These are phyloP conservation scores for Barnettozyma vustinii DNA, from an alignment of 805 yeast species.

Conservation along the genomic window DNA sequence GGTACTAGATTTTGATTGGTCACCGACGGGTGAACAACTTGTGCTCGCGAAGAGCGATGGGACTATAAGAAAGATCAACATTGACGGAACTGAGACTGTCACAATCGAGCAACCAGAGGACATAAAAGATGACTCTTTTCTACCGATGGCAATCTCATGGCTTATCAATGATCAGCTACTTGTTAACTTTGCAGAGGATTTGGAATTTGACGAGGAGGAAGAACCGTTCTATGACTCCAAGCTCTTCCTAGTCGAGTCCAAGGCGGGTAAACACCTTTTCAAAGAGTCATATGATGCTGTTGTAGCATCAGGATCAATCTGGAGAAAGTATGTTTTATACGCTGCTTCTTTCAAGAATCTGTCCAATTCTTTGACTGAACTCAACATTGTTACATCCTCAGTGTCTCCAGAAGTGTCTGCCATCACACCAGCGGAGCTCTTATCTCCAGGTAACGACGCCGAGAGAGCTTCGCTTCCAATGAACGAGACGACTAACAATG, in stretches of 20 bases:
- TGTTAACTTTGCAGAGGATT: constrained; percentile 26
- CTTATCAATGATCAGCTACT: constrained; percentile 15
- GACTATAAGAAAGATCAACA: constrained; percentile 10
- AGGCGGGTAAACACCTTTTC: constrained; percentile 10
- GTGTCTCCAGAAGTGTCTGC: constrained; percentile 60
- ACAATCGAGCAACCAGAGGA: constrained; percentile 16
- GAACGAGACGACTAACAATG: constrained; percentile 57
- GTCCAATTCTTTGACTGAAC: constrained; percentile 27
- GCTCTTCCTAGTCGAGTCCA: constrained; percentile 18
- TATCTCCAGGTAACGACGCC: constrained; percentile 59
- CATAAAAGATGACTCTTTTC: constrained; percentile 7
- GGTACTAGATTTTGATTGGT: constrained; percentile 22
- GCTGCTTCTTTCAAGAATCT: constrained; percentile 35
- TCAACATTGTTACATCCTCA: constrained; percentile 51
- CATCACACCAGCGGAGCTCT: constrained; percentile 30
- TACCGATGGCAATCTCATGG: constrained; percentile 19
- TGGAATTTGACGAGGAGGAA: constrained; percentile 27
- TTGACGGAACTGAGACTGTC: constrained; percentile 9
- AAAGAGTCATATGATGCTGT: constrained; percentile 39
- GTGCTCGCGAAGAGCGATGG: constrained; percentile 15
- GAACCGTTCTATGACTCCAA: constrained; percentile 22
- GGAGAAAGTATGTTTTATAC: constrained; percentile 45
- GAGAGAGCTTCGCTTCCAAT: constrained; percentile 72
- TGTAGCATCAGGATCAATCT: constrained; percentile 47
- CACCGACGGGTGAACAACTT: constrained; percentile 20